Percentiles rank a stretch among this genome's conserved stretches.
Evolutionary conservation across 2,329 filamentous ascomycete species (phyloP).

Genomic region (Calonectria honghensis): DNA sequence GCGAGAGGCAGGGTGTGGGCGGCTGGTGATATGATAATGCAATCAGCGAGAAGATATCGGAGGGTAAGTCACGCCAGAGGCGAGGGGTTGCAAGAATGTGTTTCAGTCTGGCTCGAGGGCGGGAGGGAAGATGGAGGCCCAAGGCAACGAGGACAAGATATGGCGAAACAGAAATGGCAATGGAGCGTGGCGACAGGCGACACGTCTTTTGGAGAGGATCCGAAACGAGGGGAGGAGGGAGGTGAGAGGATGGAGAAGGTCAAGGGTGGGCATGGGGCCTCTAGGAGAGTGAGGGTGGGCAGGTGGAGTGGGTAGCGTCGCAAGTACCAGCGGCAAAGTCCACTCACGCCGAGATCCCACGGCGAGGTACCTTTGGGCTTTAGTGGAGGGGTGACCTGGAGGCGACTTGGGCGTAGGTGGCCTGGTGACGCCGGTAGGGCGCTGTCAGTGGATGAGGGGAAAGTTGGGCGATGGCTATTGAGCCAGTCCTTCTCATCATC

Average conservation of each 20-base stretch:
- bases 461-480: not conserved
- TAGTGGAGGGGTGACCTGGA: conserved; percentile 30
- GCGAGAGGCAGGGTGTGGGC: conserved; percentile 39
- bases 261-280: conserved; percentile 28
- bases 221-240: conserved; percentile 46
- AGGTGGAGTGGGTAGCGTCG: conserved; percentile 21
- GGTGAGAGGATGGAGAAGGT: conserved; percentile 37
- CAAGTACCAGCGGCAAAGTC: conserved; percentile 27
- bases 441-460: conserved; percentile 20
- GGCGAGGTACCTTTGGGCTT: conserved; percentile 27
- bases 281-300: conserved; percentile 29
- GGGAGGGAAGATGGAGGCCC: conserved; percentile 16
- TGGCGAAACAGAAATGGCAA: conserved; percentile 38
- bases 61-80: conserved; percentile 12
- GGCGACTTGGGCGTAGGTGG: conserved; percentile 13
- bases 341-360: conserved; percentile 15
- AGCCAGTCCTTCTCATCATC: not conserved
- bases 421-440: conserved; percentile 15
- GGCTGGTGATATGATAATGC: conserved; percentile 41
- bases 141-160: conserved; percentile 30
- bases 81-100: conserved; percentile 21
- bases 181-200: conserved; percentile 52
- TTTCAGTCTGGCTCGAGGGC: conserved; percentile 27
- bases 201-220: conserved; percentile 50
- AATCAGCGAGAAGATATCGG: conserved; percentile 42